A percentile compares a stretch with the other conserved stretches of the same genome.
phyloP scores from a whole-genome alignment of 2,329 filamentous ascomycete species.

The Fusarium sp. region DNA sequence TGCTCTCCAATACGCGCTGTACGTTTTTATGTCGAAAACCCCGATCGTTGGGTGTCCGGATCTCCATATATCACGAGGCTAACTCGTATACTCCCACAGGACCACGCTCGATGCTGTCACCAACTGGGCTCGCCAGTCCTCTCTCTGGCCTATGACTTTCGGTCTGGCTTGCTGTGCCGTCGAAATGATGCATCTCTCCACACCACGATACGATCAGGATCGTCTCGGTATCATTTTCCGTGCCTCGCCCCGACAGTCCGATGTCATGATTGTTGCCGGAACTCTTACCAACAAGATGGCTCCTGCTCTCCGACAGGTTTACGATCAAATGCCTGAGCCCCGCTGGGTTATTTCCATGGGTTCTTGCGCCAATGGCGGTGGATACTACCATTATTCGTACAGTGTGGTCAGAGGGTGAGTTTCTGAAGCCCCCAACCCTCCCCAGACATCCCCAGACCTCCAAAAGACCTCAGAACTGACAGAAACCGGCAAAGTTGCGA shows the following conservation, averaged over 20 bases:
- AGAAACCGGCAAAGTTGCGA: too few relatives aligned
- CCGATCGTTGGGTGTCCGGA: neutral
- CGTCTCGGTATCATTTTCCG: slow-evolving; percentile 91
- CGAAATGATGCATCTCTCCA: slow-evolving; percentile 93
- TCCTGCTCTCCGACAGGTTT: slow-evolving; percentile 87
- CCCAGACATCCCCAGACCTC: too few relatives aligned
- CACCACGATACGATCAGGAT: slow-evolving; percentile 90
- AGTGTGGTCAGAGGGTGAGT: too few relatives aligned
- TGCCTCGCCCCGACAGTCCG: slow-evolving; percentile 86
- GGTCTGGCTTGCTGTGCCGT: slow-evolving; percentile 89
- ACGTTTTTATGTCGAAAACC: slow-evolving; percentile 55
- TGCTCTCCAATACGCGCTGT: slow-evolving; percentile 87
- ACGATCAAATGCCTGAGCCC: slow-evolving; percentile 95
- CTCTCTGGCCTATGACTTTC: slow-evolving; percentile 90
- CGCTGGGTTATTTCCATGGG: slow-evolving; percentile 89
- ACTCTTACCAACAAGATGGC: slow-evolving; percentile 98
- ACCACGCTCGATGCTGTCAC: slow-evolving; percentile 82
- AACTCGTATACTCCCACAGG: slow-evolving; percentile 54
- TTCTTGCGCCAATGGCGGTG: slow-evolving; percentile 84
- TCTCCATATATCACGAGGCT: neutral
- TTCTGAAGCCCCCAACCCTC: too few relatives aligned
- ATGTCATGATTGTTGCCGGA: slow-evolving; percentile 94
- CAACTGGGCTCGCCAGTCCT: slow-evolving; percentile 88
- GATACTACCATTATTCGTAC: slow-evolving; percentile 92
- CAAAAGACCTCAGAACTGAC: too few relatives aligned